Conservation (phyloP, 495 filamentous ascomycete species). For the Chaetomium cochliodes region DNA sequence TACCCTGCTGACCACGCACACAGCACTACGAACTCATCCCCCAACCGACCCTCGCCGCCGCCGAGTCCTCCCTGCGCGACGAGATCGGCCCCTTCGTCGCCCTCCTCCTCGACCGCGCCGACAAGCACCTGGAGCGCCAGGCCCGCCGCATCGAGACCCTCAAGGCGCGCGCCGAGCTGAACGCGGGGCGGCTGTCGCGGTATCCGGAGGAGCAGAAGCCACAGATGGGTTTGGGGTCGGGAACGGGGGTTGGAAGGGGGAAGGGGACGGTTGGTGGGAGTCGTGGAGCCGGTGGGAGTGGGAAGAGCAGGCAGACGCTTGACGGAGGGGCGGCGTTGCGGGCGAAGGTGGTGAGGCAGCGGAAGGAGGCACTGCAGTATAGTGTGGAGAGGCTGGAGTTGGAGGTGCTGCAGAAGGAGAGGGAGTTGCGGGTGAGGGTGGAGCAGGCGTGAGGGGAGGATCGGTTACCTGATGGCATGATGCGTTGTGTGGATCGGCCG, state of each 20-base stretch:
- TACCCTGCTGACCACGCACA: no score
- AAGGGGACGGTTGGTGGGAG: background rate
- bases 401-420: conserved; percentile 52
- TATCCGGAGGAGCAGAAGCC: conserved; percentile 8
- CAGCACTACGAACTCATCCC: conserved; percentile 55
- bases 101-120: conserved; percentile 48
- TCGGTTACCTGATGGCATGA: background rate
- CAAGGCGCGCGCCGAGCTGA: conserved; percentile 48
- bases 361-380: conserved; percentile 49
- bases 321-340: conserved; percentile 38
- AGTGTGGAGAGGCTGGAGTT: conserved; percentile 51
- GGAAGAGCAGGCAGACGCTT: conserved; percentile 19
- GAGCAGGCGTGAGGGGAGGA: conserved; percentile 29
- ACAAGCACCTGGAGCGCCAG: conserved; percentile 46
- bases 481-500: no score
- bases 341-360: conserved; percentile 41
- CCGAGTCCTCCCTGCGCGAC: conserved; percentile 50
- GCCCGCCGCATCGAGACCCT: conserved; percentile 50
- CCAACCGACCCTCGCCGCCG: conserved; percentile 47
- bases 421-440: conserved; percentile 48
- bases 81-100: conserved; percentile 50
- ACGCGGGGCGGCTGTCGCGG: conserved; percentile 44
- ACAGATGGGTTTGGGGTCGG: background rate
- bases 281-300: background rate
- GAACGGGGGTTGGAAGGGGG: conserved; percentile 5